Evolutionary conservation across 768 basidiomycete species (phyloP).

Genomic region (Flagelloscypha sp.): DNA sequence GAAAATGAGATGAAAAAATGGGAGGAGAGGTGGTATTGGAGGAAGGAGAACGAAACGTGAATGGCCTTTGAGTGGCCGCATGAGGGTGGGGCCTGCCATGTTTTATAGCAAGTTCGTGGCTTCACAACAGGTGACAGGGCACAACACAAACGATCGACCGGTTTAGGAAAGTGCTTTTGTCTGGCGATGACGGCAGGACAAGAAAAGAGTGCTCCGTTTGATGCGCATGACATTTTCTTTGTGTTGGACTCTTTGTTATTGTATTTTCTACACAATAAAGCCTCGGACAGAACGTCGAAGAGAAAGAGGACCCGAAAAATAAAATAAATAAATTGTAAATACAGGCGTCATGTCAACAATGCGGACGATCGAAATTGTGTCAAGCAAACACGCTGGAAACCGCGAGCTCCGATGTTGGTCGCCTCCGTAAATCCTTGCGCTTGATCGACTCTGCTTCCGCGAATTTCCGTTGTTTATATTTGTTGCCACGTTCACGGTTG

Average conservation of each 20-base stretch:
- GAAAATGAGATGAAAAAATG: constrained; percentile 11
- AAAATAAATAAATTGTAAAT: constrained; percentile 3
- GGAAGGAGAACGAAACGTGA: constrained; percentile 23
- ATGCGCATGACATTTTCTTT: too few relatives aligned
- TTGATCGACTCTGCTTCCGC: constrained; percentile 57
- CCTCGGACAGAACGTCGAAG: too few relatives aligned
- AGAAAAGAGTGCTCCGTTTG: too few relatives aligned
- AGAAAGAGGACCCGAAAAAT: too few relatives aligned
- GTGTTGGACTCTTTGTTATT: too few relatives aligned
- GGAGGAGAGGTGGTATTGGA: constrained; percentile 13
- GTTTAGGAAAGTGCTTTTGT: too few relatives aligned
- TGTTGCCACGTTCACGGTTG: constrained; percentile 67
- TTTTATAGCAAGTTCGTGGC: too few relatives aligned
- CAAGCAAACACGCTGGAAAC: constrained; percentile 88
- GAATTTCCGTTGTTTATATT: constrained; percentile 77
- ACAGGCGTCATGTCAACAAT: constrained; percentile 7
- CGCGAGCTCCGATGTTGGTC: constrained; percentile 71
- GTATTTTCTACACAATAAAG: too few relatives aligned
- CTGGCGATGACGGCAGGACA: too few relatives aligned
- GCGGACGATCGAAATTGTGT: too few relatives aligned
- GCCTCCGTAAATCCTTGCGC: constrained; percentile 56
- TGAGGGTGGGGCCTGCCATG: constrained; percentile 10
- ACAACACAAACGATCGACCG: too few relatives aligned
- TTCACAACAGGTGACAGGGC: too few relatives aligned
- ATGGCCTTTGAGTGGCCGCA: constrained; percentile 3